Evolutionary conservation across 1,139 yeast species (phyloP).

Genomic region (Saccharomyces hybrid): DNA sequence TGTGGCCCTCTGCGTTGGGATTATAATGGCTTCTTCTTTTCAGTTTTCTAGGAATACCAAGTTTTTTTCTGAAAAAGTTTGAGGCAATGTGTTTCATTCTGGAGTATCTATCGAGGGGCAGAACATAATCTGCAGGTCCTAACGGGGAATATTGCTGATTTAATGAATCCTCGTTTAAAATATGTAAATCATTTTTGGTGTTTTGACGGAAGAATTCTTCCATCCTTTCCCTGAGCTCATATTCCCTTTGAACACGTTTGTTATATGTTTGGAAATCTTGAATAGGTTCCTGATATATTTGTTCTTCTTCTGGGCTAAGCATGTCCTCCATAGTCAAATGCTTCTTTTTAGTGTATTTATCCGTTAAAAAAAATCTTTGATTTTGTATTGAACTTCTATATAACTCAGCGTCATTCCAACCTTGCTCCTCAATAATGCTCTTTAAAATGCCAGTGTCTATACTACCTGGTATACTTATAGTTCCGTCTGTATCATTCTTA

Average conservation of each 20-base stretch:
- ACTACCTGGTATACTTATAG: conserved; percentile 7
- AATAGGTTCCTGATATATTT: neutral
- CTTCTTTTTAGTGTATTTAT: conserved; percentile 12
- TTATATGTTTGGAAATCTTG: conserved; percentile 21
- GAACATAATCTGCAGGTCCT: neutral
- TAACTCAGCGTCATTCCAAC: conserved; percentile 13
- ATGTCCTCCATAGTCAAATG: conserved; percentile 5
- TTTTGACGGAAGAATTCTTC: conserved; percentile 16
- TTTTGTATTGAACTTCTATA: conserved; percentile 16
- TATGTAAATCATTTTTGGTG: conserved; percentile 14
- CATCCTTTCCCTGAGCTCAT: conserved; percentile 20
- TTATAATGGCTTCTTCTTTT: neutral
- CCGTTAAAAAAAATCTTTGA: conserved; percentile 19
- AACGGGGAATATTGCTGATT: conserved; percentile 12
- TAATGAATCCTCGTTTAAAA: conserved; percentile 15
- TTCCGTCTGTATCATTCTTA: conserved; percentile 1
- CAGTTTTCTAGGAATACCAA: neutral
- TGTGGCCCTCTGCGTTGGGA: neutral
- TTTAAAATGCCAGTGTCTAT: conserved; percentile 13
- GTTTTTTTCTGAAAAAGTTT: neutral
- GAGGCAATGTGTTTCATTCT: neutral
- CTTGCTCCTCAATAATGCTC: conserved; percentile 18
- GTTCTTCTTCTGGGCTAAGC: conserved; percentile 3
- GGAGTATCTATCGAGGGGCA: neutral
- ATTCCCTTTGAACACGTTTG: conserved; percentile 18